Percentiles rank a stretch among this genome's conserved stretches.
Conservation (phyloP, 108 stramenopile genomes). For the Poteriospumella lacustris region DNA sequence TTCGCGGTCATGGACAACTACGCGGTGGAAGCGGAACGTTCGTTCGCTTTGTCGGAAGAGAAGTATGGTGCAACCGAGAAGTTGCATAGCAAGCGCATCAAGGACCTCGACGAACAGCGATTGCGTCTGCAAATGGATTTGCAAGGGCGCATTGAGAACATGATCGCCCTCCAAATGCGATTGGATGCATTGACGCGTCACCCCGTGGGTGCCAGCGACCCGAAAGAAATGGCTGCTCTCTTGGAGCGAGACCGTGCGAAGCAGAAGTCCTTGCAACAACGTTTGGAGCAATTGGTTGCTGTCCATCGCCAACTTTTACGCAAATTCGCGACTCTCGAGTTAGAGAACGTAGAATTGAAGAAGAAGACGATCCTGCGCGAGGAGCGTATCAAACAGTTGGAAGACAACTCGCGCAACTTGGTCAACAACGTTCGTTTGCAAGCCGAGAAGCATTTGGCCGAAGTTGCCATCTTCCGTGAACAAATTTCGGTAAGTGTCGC, state of each 20-base stretch:
- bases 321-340: conserved; percentile 39
- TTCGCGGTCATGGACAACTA: not conserved
- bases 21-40: not conserved
- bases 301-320: conserved; percentile 41
- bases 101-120: conserved; percentile 20
- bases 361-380: conserved; percentile 37
- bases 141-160: conserved; percentile 19
- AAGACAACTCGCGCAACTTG: not conserved
- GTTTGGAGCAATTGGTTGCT: conserved; percentile 41
- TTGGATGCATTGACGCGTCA: not conserved
- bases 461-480: not conserved
- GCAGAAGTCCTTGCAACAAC: conserved; percentile 31
- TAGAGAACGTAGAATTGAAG: conserved; percentile 23
- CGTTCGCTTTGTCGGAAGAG: not conserved
- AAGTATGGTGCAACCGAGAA: not conserved
- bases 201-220: not conserved
- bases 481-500: not conserved
- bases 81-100: not conserved
- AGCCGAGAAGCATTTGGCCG: conserved; percentile 15
- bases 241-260: not conserved
- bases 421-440: conserved; percentile 6
- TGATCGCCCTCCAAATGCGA: not conserved
- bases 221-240: not conserved
- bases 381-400: conserved; percentile 40
- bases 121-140: conserved; percentile 5